Evolutionary conservation across 352 stramenopile species (phyloP).

Genomic region (Thalassiosira livingstoniorum): DNA sequence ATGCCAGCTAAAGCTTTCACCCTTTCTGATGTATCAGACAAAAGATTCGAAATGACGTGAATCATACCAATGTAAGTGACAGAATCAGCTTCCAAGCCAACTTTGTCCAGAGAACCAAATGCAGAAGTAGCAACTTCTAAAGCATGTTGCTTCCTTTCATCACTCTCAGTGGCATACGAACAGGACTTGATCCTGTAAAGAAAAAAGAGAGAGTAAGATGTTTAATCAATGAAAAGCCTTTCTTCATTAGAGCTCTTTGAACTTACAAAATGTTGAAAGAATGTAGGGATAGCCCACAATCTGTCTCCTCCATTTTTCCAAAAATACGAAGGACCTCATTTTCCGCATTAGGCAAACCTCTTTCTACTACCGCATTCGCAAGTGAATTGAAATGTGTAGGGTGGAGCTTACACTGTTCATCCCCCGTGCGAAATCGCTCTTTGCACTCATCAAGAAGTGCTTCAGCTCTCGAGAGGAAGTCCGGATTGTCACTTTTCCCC

Average conservation of each 20-base stretch:
- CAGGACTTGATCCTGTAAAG: constrained; percentile 52
- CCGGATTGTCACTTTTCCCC: constrained; percentile 32
- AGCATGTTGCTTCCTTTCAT: constrained; percentile 37
- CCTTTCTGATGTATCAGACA: constrained; percentile 37
- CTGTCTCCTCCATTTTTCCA: constrained; percentile 52
- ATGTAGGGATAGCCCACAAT: constrained; percentile 29
- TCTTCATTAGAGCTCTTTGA: constrained; percentile 10
- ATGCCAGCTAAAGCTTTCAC: constrained; percentile 28
- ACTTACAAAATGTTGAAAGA: constrained; percentile 66
- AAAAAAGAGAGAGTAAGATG: neutral
- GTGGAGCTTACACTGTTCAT: constrained; percentile 34
- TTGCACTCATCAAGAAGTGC: constrained; percentile 51
- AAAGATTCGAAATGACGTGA: constrained; percentile 44
- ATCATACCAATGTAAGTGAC: constrained; percentile 62
- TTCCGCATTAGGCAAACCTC: constrained; percentile 33
- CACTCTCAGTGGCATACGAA: constrained; percentile 17
- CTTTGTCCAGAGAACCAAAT: constrained; percentile 40
- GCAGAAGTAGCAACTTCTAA: constrained; percentile 50
- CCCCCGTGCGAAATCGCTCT: constrained; percentile 27
- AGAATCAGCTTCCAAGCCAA: constrained; percentile 45
- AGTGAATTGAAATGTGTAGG: constrained; percentile 40
- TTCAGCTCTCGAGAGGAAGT: constrained; percentile 25
- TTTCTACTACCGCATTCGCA: constrained; percentile 35
- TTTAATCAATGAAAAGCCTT: neutral
- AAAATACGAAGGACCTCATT: constrained; percentile 45